Evolutionary conservation across 306 rosid species (phyloP).

Genomic region (Citrullus amarus): DNA sequence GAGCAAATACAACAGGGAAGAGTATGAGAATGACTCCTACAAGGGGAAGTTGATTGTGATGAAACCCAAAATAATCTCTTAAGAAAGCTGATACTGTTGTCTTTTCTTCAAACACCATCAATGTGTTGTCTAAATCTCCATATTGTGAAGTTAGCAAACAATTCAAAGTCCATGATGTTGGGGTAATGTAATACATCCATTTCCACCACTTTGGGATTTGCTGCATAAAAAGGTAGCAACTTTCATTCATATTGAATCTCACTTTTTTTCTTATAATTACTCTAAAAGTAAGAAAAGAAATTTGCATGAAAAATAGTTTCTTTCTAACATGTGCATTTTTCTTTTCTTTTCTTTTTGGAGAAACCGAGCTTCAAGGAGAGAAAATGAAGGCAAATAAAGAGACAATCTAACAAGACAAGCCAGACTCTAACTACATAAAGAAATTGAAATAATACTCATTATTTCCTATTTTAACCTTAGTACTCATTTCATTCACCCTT

Average conservation of each 20-base stretch:
- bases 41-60: slow-evolving; percentile 17
- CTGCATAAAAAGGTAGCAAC: slow-evolving; percentile 15
- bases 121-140: slow-evolving; percentile 28
- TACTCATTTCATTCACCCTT: not conserved
- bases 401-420: too few species aligned
- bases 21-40: slow-evolving; percentile 24
- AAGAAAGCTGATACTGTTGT: slow-evolving; percentile 24
- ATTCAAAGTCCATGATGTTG: slow-evolving; percentile 38
- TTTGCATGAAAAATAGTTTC: not conserved
- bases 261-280: not conserved
- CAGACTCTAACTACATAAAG: too few species aligned
- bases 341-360: too few species aligned
- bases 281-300: not conserved
- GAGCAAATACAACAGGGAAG: slow-evolving; percentile 23
- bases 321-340: not conserved
- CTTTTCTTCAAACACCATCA: slow-evolving; percentile 17
- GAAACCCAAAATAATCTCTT: slow-evolving; percentile 32
- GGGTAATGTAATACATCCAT: slow-evolving; percentile 26
- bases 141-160: slow-evolving; percentile 39
- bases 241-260: not conserved
- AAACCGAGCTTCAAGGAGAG: too few species aligned
- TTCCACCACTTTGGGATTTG: slow-evolving; percentile 46
- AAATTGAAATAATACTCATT: too few species aligned
- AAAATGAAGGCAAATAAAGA: too few species aligned
- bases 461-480: not conserved